Evolutionary conservation across 768 basidiomycete genomes (phyloP).

Genomic region (Agaricus sinodeliciosus): DNA sequence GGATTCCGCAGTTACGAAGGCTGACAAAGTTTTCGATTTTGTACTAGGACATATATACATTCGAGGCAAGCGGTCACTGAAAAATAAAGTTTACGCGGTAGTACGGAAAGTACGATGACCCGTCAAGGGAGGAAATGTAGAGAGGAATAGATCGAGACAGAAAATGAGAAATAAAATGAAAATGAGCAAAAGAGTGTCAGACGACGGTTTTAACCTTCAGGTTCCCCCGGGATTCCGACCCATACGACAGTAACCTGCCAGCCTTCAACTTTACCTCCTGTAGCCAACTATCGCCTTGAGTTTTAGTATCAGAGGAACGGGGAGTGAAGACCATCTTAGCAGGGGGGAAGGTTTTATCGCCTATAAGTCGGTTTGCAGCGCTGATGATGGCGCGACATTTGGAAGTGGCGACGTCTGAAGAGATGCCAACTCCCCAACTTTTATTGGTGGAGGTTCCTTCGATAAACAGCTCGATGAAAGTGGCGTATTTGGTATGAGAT

Average conservation of each 20-base stretch:
- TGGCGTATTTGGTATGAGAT: constrained; percentile 75
- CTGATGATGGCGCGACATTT: constrained; percentile 86
- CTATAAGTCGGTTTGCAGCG: constrained; percentile 76
- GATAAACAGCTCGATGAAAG: constrained; percentile 86
- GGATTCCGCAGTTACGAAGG: too few species aligned
- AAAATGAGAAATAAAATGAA: not conserved
- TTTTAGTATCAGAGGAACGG: constrained; percentile 9
- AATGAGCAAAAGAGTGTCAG: not conserved
- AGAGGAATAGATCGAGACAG: not conserved
- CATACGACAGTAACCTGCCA: constrained; percentile 13
- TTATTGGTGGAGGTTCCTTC: constrained; percentile 54
- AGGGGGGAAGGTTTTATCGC: constrained; percentile 55
- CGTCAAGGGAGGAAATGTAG: too few species aligned
- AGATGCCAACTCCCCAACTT: constrained; percentile 82
- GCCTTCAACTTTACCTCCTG: constrained; percentile 17
- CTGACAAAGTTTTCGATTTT: too few species aligned
- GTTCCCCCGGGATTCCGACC: not conserved
- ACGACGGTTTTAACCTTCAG: constrained; percentile 9
- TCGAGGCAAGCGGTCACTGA: too few species aligned
- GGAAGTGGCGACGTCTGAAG: constrained; percentile 83
- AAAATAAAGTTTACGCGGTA: not conserved
- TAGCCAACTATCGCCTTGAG: constrained; percentile 16
- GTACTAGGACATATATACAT: too few species aligned
- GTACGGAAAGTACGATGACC: too few species aligned
- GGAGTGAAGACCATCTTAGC: constrained; percentile 21